These are phyloP conservation scores for Parasitella parasitica DNA, from an alignment of 371 early-diverging fungal genomes.

Conservation along the genomic window DNA sequence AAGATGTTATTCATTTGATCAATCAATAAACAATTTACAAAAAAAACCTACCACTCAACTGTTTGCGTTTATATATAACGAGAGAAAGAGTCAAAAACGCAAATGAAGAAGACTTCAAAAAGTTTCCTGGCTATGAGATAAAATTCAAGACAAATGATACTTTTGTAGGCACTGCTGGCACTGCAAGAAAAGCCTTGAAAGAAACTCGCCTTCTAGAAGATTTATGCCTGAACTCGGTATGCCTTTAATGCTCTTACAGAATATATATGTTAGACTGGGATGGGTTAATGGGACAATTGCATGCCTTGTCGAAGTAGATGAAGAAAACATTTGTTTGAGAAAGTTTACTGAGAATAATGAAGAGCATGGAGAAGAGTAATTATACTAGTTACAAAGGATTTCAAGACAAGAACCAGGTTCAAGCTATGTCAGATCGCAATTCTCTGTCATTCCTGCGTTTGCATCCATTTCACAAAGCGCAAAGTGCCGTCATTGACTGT, in stretches of 20 bases:
- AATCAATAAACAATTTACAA: background rate
- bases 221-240: background rate
- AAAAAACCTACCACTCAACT: background rate
- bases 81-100: background rate
- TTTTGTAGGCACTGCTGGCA: background rate
- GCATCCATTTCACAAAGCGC: conserved; percentile 3
- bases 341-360: background rate
- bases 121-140: background rate
- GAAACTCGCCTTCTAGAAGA: background rate
- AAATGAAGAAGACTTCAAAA: background rate
- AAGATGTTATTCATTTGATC: background rate
- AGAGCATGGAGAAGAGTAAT: too few relatives aligned
- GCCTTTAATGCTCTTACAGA: background rate
- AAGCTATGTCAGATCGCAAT: background rate
- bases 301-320: background rate
- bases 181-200: background rate
- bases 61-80: background rate
- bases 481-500: conserved; percentile 3
- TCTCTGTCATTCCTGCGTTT: background rate
- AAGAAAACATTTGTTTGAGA: conserved; percentile 3
- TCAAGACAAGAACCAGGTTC: background rate
- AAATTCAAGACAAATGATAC: background rate
- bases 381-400: background rate
- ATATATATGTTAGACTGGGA: background rate
- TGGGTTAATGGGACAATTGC: conserved; percentile 2